Base-by-base conservation (phyloP, 352 stramenopile species). In the Globisporangium okanoganense region DNA sequence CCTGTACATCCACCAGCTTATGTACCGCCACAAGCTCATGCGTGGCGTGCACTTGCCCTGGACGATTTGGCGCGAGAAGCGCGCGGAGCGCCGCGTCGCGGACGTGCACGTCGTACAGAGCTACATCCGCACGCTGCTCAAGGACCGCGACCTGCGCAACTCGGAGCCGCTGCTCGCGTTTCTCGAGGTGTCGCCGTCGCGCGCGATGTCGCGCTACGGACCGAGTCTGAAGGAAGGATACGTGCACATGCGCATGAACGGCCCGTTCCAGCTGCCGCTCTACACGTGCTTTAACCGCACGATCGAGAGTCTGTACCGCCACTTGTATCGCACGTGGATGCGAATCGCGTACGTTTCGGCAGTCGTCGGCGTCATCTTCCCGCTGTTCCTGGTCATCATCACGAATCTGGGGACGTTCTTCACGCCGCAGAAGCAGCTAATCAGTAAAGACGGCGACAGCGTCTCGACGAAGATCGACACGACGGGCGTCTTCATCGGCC, bases 181-280 rank as follows among this genome's bases (percentile, higher is more conserved):
- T 45, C 59, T 95, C 22, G 86, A 94, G 54, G 81, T 94, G 22
- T 92, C 80, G 40, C 82, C 86, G 45, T 90, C 82, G 20, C 79
- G 86, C 3, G 73, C 83, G 25, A 88, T 90, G 80, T 69, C 84
- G 25, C 76, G 82, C 7, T 86, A 90, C 22, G 85, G 85, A 1
- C 82, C 82, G 24, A 93, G 83, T 29, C 60, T 93, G 20, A 95
- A 95, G 33, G 86, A 95, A 68, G 86, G 86, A 16, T 95, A 95
- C 63, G 86, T 92, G 50, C 86, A 95, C 72, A 92, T 95, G 86
- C 84, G 85, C 69, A 90, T 92, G 59, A 95, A 93, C 66, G 86
- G 86, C 57, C 75, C 86, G 47, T 92, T 94, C 61, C 86, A 95
- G 58, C 56, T 95, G 45, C 86, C 86, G 55, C 71, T 95, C 12